These are phyloP conservation scores for Zasmidium cellare DNA, from an alignment of 2,329 filamentous ascomycete species.

Conservation along the genomic window DNA sequence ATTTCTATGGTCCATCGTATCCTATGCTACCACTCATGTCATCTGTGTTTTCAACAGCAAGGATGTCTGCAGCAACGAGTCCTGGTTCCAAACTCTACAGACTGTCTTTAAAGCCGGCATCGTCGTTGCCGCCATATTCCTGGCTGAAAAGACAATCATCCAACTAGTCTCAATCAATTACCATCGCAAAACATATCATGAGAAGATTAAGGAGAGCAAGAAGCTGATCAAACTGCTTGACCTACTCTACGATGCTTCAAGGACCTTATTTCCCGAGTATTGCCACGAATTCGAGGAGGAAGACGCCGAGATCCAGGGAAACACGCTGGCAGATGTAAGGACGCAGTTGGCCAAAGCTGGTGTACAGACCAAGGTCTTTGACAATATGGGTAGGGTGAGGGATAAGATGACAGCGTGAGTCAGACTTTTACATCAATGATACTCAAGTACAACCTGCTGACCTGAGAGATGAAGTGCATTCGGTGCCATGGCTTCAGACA, in stretches of 20 bases:
- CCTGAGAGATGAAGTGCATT: slow-evolving; percentile 69
- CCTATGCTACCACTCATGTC: slow-evolving; percentile 60
- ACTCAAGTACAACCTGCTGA: no score
- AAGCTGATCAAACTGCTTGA: slow-evolving; percentile 70
- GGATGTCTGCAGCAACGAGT: slow-evolving; percentile 2
- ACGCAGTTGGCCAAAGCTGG: slow-evolving; percentile 42
- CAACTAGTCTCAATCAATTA: slow-evolving; percentile 73
- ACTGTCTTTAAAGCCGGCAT: slow-evolving; percentile 62
- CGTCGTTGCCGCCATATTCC: slow-evolving; percentile 63
- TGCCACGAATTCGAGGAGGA: slow-evolving; percentile 77
- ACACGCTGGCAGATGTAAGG: slow-evolving; percentile 58
- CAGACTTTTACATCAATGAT: background rate
- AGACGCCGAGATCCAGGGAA: slow-evolving; percentile 78
- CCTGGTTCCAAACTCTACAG: slow-evolving; percentile 52
- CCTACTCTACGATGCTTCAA: slow-evolving; percentile 76
- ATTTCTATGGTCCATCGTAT: slow-evolving; percentile 67
- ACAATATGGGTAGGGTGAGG: slow-evolving; percentile 59
- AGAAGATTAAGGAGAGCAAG: slow-evolving; percentile 76
- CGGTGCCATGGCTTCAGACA: slow-evolving; percentile 80
- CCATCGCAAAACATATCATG: slow-evolving; percentile 71
- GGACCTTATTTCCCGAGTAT: slow-evolving; percentile 78
- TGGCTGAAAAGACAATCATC: slow-evolving; percentile 68
- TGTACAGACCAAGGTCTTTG: slow-evolving; percentile 71
- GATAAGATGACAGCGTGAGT: slow-evolving; percentile 72
- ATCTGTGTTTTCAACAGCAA: slow-evolving; percentile 23